Evolutionary conservation across 140 eudicot species (phyloP).

Genomic region (Flaveria floridana): DNA sequence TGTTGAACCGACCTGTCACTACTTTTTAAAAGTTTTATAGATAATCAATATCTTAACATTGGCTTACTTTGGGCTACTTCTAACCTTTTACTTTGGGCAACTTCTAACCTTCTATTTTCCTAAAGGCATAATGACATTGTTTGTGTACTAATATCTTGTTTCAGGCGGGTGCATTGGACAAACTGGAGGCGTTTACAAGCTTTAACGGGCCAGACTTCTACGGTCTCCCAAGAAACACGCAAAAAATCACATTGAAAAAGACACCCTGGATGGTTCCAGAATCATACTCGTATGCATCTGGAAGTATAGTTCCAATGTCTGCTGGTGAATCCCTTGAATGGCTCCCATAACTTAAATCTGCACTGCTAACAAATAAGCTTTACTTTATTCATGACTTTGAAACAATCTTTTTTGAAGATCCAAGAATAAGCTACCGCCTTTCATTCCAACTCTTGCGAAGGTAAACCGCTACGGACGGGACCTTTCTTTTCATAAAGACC

Average conservation of each 20-base stretch:
- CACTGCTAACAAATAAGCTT: neutral
- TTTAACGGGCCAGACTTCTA: slow-evolving; percentile 97
- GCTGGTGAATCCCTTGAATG: slow-evolving; percentile 88
- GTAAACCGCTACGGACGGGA: neutral
- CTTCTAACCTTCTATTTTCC: no score
- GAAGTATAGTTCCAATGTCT: slow-evolving; percentile 85
- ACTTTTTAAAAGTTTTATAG: neutral
- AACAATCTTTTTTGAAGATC: neutral
- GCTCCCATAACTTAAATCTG: slow-evolving; percentile 38
- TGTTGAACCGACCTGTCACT: neutral
- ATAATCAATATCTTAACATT: no score
- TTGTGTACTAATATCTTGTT: neutral
- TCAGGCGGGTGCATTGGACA: slow-evolving; percentile 93
- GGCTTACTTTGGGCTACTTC: no score
- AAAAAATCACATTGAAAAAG: slow-evolving; percentile 60
- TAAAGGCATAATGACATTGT: neutral
- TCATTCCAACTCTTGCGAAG: neutral
- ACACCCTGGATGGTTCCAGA: slow-evolving; percentile 83
- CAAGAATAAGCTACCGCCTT: slow-evolving; percentile 3
- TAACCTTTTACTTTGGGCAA: no score
- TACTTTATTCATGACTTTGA: neutral
- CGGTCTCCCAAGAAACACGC: slow-evolving; percentile 85
- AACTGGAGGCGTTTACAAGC: slow-evolving; percentile 93
- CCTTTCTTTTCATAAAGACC: neutral
- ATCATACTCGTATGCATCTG: slow-evolving; percentile 48